Conservation (phyloP, 192 early-diverging fungal species). For the Kickxella alabastrina region DNA sequence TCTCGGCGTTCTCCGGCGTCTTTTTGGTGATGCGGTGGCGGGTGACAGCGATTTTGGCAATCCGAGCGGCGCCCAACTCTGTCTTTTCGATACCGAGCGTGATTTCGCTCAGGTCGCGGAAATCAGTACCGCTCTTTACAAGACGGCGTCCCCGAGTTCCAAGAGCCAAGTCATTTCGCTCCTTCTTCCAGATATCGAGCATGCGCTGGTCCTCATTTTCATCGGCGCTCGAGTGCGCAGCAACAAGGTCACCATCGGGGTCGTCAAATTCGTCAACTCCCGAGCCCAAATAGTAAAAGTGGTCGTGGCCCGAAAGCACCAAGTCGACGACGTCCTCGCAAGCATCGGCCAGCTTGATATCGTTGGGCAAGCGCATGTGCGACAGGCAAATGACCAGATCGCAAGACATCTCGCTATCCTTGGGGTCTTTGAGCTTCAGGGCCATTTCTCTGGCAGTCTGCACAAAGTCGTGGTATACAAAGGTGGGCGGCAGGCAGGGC, state of each 20-base stretch:
- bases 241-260: constrained; percentile 1
- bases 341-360: constrained; percentile 53
- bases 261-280: constrained; percentile 32
- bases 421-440: constrained; percentile 17
- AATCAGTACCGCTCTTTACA: constrained; percentile 68
- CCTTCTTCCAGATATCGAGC: constrained; percentile 44
- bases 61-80: neutral
- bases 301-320: constrained; percentile 69
- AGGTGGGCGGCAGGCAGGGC: constrained; percentile 55
- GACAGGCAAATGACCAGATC: constrained; percentile 69
- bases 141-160: constrained; percentile 40
- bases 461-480: constrained; percentile 60
- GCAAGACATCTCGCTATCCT: constrained; percentile 43
- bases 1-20: constrained; percentile 36
- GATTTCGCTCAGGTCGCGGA: constrained; percentile 59
- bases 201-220: constrained; percentile 28
- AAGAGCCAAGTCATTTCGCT: constrained; percentile 13
- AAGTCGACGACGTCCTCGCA: constrained; percentile 60
- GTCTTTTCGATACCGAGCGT: constrained; percentile 24
- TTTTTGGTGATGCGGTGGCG: constrained; percentile 46
- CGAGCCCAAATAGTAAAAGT: constrained; percentile 62
- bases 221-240: neutral
- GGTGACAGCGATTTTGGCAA: constrained; percentile 30
- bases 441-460: constrained; percentile 44
- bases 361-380: constrained; percentile 69